phyloP scores from a whole-genome alignment of 805 yeast species.

The Alloascoidea africana region DNA sequence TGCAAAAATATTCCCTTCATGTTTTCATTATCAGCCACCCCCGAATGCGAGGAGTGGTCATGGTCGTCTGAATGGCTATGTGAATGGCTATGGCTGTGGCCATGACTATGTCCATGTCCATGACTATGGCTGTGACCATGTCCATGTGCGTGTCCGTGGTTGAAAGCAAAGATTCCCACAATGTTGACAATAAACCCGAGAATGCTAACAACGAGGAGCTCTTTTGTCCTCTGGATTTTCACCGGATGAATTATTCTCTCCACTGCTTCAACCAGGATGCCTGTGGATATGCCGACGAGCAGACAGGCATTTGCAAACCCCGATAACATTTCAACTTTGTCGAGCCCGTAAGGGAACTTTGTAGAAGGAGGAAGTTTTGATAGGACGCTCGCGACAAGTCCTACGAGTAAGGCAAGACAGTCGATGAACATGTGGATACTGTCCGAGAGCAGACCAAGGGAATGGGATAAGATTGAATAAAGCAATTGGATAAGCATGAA shows the following conservation, averaged over 20 bases:
- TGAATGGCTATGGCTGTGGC: slow-evolving; percentile 14
- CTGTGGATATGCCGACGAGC: slow-evolving; percentile 75
- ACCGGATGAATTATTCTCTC: slow-evolving; percentile 74
- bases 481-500: slow-evolving; percentile 91
- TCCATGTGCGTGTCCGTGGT: slow-evolving; percentile 55
- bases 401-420: slow-evolving; percentile 80
- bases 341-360: slow-evolving; percentile 76
- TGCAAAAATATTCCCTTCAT: slow-evolving; percentile 93
- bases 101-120: slow-evolving; percentile 25
- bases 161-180: slow-evolving; percentile 89
- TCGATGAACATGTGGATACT: slow-evolving; percentile 94
- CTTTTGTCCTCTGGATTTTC: slow-evolving; percentile 62
- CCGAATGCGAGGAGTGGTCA: slow-evolving; percentile 7
- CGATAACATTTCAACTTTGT: slow-evolving; percentile 77
- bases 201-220: slow-evolving; percentile 69
- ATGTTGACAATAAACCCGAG: slow-evolving; percentile 79
- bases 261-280: slow-evolving; percentile 75
- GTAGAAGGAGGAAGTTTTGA: slow-evolving; percentile 45
- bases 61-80: slow-evolving; percentile 8
- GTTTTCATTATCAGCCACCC: slow-evolving; percentile 35
- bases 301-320: slow-evolving; percentile 93
- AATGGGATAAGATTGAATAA: slow-evolving; percentile 85
- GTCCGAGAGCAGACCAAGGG: slow-evolving; percentile 82
- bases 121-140: slow-evolving; percentile 25
- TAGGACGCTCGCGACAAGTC: slow-evolving; percentile 69